Conservation (phyloP, 1,284 basidiomycete genomes). For the Puccinia hordei region DNA sequence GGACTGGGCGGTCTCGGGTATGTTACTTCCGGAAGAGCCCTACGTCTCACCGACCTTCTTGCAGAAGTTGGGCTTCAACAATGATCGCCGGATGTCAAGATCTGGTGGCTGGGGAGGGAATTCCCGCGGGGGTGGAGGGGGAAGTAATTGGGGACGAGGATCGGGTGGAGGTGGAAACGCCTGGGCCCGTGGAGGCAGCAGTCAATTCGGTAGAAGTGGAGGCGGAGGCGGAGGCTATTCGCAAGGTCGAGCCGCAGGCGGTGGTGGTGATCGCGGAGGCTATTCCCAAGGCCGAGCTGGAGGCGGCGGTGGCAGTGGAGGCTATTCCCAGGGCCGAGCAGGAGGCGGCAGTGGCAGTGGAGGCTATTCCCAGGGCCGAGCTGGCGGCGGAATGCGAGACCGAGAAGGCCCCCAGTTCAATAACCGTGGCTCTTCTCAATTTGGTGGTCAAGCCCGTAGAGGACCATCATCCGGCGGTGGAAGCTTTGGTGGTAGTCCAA, state of each 20-base stretch:
- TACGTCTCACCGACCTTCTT: constrained; percentile 65
- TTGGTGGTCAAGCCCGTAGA: too few relatives aligned
- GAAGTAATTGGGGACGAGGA: neutral
- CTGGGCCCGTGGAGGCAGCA: constrained; percentile 10
- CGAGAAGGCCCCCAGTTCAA: neutral
- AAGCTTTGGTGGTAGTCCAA: too few relatives aligned
- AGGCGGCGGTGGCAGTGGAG: neutral
- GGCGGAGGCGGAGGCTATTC: constrained; percentile 19
- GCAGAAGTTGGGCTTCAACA: constrained; percentile 59
- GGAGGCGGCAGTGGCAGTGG: neutral
- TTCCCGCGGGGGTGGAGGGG: constrained; percentile 3
- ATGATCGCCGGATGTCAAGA: neutral
- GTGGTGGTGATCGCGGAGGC: constrained; percentile 11
- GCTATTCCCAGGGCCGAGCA: constrained; percentile 1
- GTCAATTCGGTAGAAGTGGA: neutral
- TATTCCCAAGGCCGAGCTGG: neutral
- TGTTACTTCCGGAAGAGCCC: constrained; percentile 65
- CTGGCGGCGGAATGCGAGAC: neutral
- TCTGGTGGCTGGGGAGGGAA: neutral
- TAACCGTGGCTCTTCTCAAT: too few relatives aligned
- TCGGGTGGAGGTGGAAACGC: constrained; percentile 10
- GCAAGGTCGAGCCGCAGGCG: neutral
- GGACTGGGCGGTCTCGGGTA: constrained; percentile 68
- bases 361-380: constrained; percentile 8
- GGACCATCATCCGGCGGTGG: too few relatives aligned